Evolutionary conservation across 2,329 filamentous ascomycete species (phyloP).

Genomic region (Setomelanomma holmii): DNA sequence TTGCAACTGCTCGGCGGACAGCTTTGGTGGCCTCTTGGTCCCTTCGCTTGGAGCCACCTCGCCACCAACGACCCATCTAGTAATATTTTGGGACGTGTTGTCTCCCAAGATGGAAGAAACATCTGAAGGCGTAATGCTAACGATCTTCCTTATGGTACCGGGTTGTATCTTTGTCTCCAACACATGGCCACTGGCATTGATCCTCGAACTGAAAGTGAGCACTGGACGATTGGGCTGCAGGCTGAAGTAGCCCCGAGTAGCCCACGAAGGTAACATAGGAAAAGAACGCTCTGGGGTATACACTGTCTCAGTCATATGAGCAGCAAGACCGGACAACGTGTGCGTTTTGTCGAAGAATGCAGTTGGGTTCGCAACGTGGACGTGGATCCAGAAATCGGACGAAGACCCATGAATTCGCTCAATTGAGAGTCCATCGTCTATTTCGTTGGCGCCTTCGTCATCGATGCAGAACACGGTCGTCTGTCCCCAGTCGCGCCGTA

Average conservation of each 20-base stretch:
- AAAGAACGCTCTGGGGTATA: slow-evolving; percentile 65
- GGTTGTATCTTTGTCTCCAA: slow-evolving; percentile 62
- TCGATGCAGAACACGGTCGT: slow-evolving; percentile 77
- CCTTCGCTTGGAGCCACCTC: slow-evolving; percentile 6
- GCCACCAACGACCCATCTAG: slow-evolving; percentile 36
- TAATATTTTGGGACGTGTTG: slow-evolving; percentile 27
- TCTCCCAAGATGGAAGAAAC: slow-evolving; percentile 44
- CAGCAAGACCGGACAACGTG: slow-evolving; percentile 66
- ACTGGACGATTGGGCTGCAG: slow-evolving; percentile 61
- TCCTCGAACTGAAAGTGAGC: slow-evolving; percentile 66
- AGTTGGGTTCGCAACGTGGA: slow-evolving; percentile 80
- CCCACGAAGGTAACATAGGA: slow-evolving; percentile 62
- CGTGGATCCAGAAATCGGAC: slow-evolving; percentile 73
- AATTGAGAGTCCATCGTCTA: slow-evolving; percentile 81
- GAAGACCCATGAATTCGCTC: slow-evolving; percentile 61
- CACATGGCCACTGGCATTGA: slow-evolving; percentile 60
- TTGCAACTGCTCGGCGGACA: slow-evolving; percentile 22
- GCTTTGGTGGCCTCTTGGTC: slow-evolving; percentile 10
- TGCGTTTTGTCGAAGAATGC: slow-evolving; percentile 70
- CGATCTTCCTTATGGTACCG: slow-evolving; percentile 62
- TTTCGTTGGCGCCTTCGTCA: slow-evolving; percentile 68
- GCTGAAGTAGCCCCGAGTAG: slow-evolving; percentile 61
- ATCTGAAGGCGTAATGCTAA: slow-evolving; percentile 58
- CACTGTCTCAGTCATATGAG: slow-evolving; percentile 62
- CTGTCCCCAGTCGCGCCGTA: slow-evolving; percentile 67